Evolutionary conservation across 495 filamentous ascomycete genomes (phyloP), one percentile per base, ranked within the genome.

Genomic region (Trichoderma parareesei): DNA sequence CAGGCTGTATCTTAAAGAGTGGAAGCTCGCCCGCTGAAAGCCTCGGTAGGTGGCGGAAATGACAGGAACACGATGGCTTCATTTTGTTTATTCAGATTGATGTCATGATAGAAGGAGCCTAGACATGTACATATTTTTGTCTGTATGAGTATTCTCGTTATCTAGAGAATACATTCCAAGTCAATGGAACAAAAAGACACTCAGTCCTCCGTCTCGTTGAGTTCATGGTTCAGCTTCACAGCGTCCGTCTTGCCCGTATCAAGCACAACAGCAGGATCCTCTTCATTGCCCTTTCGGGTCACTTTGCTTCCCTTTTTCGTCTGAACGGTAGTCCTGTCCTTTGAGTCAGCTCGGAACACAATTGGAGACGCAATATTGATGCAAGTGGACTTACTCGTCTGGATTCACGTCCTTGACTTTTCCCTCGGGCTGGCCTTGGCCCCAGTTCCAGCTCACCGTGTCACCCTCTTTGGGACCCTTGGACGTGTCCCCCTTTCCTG

Each of bases 391-490:
- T 38, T 53, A 65, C 64, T 48, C 49, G 33, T 49, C 64, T 3
- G 33, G 57, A 40, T 65, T 65, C 38, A 65, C 59, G 3, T 65
- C 64, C n/a, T 62, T 41, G 4, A 65, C 64, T 11, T 38, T 65
- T 4, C 64, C 64, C 59, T 65, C 59, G 9, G 64, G 57, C 6
- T 61, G 57, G 3, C 64, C 64, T 43, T 27, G 18, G 41, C 64
- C 64, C 64, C 64, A 65, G 2, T 62, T 62, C 64, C 64, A 65
- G 59, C 57, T 65, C 5, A 65, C 64, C 8, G 38, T 65, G 35
- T 65, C 64, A 14, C 64, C 64, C 41, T 37, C 27, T 4, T 40
- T 27, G 5, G 64, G 64, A 37, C 59, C 64, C 40, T 65, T 65
- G 18, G 38, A 5, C 10, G 33, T 38, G n/a, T 53, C 35, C 7